These are phyloP conservation scores for Theobroma cacao DNA, from an alignment of 345 rosid species.

Conservation along the genomic window DNA sequence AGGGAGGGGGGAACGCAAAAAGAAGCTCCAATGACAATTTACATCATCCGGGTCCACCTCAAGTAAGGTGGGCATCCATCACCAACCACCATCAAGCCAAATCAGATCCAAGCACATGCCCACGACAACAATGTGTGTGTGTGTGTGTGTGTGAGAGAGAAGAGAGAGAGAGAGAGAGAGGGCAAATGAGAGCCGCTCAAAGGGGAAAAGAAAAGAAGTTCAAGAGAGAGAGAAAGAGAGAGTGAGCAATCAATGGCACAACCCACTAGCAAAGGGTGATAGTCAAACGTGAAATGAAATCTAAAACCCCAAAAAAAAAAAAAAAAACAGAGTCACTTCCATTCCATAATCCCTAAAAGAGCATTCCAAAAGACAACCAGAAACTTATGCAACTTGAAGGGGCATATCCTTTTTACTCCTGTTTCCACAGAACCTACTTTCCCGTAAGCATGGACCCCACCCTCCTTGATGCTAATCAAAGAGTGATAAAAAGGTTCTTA, in stretches of 20 bases:
- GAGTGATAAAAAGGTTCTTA: conserved; percentile 18
- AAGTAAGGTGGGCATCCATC: conserved; percentile 35
- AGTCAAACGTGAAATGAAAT: conserved; percentile 51
- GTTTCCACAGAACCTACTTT: conserved; percentile 21
- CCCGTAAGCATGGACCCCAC: conserved; percentile 30
- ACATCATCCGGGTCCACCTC: conserved; percentile 24
- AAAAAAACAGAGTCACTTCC: conserved; percentile 26
- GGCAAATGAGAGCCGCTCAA: conserved; percentile 24
- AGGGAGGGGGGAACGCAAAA: too few species aligned
- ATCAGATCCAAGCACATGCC: conserved; percentile 34
- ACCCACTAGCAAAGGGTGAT: conserved; percentile 39
- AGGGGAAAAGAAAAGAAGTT: conserved; percentile 6
- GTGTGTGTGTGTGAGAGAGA: too few species aligned
- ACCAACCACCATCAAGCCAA: conserved; percentile 37
- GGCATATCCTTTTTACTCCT: conserved; percentile 19
- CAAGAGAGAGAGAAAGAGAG: conserved; percentile 9
- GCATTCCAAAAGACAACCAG: conserved; percentile 28
- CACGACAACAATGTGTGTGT: conserved; percentile 16
- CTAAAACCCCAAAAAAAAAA: background rate
- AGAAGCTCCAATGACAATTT: conserved; percentile 10
- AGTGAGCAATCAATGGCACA: conserved; percentile 47
- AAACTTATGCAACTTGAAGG: conserved; percentile 29
- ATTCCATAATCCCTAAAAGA: conserved; percentile 29
- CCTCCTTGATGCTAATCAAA: conserved; percentile 28
- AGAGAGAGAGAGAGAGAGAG: conserved; percentile 25